Base-by-base conservation (phyloP, 192 early-diverging fungal species). In the Coemansia sp. region DNA sequence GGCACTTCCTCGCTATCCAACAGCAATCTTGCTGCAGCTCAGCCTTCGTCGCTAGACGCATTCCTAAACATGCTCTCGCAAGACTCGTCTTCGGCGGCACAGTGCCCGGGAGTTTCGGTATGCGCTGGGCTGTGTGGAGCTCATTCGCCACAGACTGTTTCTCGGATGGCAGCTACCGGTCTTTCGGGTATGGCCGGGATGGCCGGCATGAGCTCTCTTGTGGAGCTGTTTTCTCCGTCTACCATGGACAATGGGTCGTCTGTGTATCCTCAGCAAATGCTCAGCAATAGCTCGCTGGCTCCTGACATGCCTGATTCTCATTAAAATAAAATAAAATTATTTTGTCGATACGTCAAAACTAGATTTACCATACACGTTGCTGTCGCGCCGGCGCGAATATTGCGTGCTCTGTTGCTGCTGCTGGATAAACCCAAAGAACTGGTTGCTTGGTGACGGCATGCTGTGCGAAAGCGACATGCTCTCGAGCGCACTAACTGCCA, bases 401-500 rank as follows among this genome's bases (percentile, higher is more conserved):
- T 19, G 43, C 20, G 23, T 26, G 23, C 23, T 26, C 4, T 26
- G 13, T 26, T 26, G 13, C 14, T 31, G 53, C 18, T 61, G 43
- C 44, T 58, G 58, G 40, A 36, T 19, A 31, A 53, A 51, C 13
- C 35, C 53, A 26, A 65, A 61, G 21, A 49, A 65, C 55, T 64
- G 23, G 38, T 50, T 54, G 31, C 38, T 65, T 0, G 72, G 72
- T 20, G 72, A 76, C 19, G 72, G 72, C 72, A 76, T 76, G 48
- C 72, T 76, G 21, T 65, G 72, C 45, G 72, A 76, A 45, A 76
- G 30, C 58, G 61, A 56, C 15, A 41, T 38, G 50, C 38, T 46
- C 20, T 62, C 72, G 18, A 16, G 20, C 6, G 35, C 55, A 14
- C 53, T 39, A 12, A 39, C 38, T 2, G 44, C 44, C 44, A 46